Evolutionary conservation across 2,329 filamentous ascomycete species (phyloP).

Genomic region (Xylaria sp.): DNA sequence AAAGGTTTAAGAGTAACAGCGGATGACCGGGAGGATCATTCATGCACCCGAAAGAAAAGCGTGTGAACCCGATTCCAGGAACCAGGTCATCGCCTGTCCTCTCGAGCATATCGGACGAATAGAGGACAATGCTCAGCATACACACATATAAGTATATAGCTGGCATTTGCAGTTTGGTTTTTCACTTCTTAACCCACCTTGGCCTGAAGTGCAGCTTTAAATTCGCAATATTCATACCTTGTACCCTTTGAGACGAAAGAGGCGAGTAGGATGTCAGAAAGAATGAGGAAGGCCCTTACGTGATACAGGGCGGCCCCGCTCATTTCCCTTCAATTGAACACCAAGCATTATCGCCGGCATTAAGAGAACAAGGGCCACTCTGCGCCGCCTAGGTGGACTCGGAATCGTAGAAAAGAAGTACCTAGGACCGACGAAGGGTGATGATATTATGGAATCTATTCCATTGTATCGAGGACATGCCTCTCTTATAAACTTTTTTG

Average conservation of each 20-base stretch:
- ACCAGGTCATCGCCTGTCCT: constrained; percentile 19
- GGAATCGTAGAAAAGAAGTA: not conserved
- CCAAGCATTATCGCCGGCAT: not conserved
- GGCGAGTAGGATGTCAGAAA: constrained; percentile 7
- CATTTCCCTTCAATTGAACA: constrained; percentile 21
- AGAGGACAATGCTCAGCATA: constrained; percentile 10
- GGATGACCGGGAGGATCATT: constrained; percentile 33
- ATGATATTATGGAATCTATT: not conserved
- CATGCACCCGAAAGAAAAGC: constrained; percentile 24
- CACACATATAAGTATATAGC: not conserved
- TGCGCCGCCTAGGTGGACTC: not conserved
- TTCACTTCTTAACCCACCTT: not conserved
- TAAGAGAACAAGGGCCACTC: constrained; percentile 11
- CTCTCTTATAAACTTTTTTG: too few species aligned
- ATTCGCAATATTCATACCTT: not conserved
- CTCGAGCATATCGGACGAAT: constrained; percentile 13
- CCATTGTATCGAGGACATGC: not conserved
- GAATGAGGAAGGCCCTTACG: constrained; percentile 6
- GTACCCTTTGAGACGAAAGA: constrained; percentile 5
- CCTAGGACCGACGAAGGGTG: not conserved
- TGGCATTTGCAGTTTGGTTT: not conserved
- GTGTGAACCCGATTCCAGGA: constrained; percentile 19
- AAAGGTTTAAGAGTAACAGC: not conserved
- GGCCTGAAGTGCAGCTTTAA: not conserved
- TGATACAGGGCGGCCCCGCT: constrained; percentile 19